Evolutionary conservation across 495 filamentous ascomycete genomes (phyloP), one percentile per base, ranked within the genome.

Genomic region (Pyrenopolyporus hunteri): DNA sequence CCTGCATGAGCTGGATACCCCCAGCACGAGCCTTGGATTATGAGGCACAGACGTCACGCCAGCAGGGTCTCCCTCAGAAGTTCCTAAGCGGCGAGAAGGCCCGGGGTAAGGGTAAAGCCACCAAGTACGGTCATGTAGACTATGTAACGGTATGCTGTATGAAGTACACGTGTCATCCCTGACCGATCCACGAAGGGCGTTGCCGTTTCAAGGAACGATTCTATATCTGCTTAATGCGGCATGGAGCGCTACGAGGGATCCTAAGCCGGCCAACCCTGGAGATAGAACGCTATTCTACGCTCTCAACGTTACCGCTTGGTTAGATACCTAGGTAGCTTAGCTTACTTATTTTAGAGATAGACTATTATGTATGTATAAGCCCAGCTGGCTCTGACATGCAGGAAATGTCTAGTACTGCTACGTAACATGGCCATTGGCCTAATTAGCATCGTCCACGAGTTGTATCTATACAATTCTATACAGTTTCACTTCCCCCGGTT

Each of bases 1-100:
- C 58, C 58, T 44, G 58, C 49, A 61, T 61, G 46, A 59, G 52
- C 56, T 51, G 26, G 42, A 48, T 54, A 13, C 23, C 19, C 19
- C 22, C 17, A 23, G 33, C 35, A 31, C 43, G 29, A 46, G 44
- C 17, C 33, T 32, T 22, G 36, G 44, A 44, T 56, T 51, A 45
- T 31, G 33, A 31, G 45, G 51, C 59, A 62, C 50, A 37, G 50
- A 43, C 45, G 43, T 43, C 8, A 62, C 48, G 37, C 43, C 29
- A 16, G 25, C n/a, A 19, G 43, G 32, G 7, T 33, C 31, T 33
- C 31, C 16, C 16, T 39, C 4, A 42, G 51, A 37, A 31, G 46
- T 32, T 36, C 19, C 36, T 47, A 42, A 32, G 19, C 16, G 19
- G 26, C 19, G 32, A 28, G 14, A 19, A 29, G 19, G 32, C 40